Evolutionary conservation across 371 early-diverging fungal species (phyloP).

Genomic region (Mortierella sp.): DNA sequence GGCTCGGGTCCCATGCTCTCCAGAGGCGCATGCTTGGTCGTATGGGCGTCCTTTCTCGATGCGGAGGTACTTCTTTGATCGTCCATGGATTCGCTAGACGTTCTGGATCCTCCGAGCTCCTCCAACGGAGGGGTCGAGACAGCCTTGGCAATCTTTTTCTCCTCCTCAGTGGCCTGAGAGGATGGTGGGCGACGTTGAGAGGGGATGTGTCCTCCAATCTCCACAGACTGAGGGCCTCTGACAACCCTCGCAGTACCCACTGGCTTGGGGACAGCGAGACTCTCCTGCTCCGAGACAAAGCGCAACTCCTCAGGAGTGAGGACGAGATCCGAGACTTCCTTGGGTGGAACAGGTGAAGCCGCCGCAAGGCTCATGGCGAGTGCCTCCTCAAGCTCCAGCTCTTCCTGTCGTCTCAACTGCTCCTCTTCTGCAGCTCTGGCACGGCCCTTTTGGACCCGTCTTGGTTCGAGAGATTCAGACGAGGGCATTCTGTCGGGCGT

Average conservation of each 20-base stretch:
- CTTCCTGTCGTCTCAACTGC: conserved; percentile 16
- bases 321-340: conserved; percentile 28
- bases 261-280: conserved; percentile 17
- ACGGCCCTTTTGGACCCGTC: neutral
- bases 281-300: conserved; percentile 31
- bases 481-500: conserved; percentile 8
- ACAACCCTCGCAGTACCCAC: conserved; percentile 11
- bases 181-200: conserved; percentile 37
- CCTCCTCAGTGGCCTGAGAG: conserved; percentile 15
- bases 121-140: neutral
- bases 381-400: conserved; percentile 38
- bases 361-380: conserved; percentile 32
- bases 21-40: neutral
- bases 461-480: conserved; percentile 5
- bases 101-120: conserved; percentile 26
- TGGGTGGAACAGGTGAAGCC: neutral
- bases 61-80: neutral
- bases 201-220: conserved; percentile 1
- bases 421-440: conserved; percentile 17
- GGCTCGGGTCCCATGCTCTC: conserved; percentile 38
- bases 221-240: conserved; percentile 26
- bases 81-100: conserved; percentile 15
- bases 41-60: neutral
- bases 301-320: conserved; percentile 34
- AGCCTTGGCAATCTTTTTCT: neutral